Evolutionary conservation across 495 filamentous ascomycete genomes (phyloP), one percentile per base, ranked within the genome.

Genomic region (Daldinia grandis): DNA sequence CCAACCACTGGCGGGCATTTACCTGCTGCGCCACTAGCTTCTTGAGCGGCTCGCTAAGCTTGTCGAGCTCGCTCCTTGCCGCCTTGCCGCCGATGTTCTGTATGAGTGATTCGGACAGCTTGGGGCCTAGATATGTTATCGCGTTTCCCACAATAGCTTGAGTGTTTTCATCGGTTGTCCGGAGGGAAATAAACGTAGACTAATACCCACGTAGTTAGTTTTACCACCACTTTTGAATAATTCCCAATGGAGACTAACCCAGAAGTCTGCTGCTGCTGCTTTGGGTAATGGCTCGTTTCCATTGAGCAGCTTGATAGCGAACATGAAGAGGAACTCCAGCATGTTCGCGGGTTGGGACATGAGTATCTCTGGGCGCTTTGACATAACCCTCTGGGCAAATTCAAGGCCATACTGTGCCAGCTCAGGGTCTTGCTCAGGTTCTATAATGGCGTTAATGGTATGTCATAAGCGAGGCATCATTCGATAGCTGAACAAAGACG

Each of bases 221-320:
- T 33, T 33, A 62, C 14, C 30, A 56, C 72, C 59, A 50, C 73
- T 69, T 21, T 25, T 6, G 54, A 0, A 14, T n/a, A 60, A 58
- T 25, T 76, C 56, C 44, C 72, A 62, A 15, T 63, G 49, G 59
- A 72, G 62, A 66, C 86, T 75, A 71, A 92, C 88, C 94, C 94
- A 98, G 71, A 98, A 95, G 27, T 89, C 85, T 28, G 89, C 87
- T 0, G 94, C 90, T 4, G 92, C 88, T 38, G 86, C 87, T 76
- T 97, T 95, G 1, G 93, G 92, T 33, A 98, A 83, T 0, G 91
- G 87, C 37, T 98, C 94, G 3, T 84, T 86, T 8, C 89, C 89
- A 38, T 86, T 82, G 19, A 99, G 79, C 37, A 92, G 87, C 66
- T 89, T 83, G 38, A 97, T 84, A 1, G 88, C 87, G 76, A 97